phyloP scores from a whole-genome alignment of 768 basidiomycete species.

The Daedaleopsis nitida region DNA sequence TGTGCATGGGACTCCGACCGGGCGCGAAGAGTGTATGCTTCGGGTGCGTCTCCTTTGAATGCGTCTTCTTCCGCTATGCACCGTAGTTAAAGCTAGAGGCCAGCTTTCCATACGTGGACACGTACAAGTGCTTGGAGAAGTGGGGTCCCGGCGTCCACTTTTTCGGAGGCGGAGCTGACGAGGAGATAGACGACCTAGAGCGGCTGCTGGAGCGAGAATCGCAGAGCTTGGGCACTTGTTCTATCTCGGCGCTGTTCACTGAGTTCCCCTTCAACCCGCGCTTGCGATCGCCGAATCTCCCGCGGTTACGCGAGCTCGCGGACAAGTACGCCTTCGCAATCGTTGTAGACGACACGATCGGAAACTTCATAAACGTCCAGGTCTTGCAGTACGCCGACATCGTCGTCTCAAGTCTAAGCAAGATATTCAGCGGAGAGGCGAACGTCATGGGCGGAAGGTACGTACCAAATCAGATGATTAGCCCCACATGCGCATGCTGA shows the following conservation, averaged over 20 bases:
- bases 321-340: constrained; percentile 88
- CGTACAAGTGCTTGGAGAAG: constrained; percentile 90
- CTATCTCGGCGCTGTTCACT: constrained; percentile 80
- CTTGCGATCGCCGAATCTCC: constrained; percentile 79
- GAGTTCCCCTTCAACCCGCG: constrained; percentile 98
- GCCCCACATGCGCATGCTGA: background rate
- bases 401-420: constrained; percentile 88
- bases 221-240: constrained; percentile 48
- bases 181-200: constrained; percentile 76
- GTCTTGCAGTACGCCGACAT: constrained; percentile 86
- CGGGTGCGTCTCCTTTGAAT: constrained; percentile 67
- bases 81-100: background rate
- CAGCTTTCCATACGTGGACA: constrained; percentile 95
- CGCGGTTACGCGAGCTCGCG: constrained; percentile 72
- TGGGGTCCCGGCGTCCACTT: constrained; percentile 96
- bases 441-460: constrained; percentile 99
- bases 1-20: constrained; percentile 55
- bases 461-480: constrained; percentile 23
- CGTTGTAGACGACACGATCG: constrained; percentile 93
- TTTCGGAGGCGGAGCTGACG: constrained; percentile 76
- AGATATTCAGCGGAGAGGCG: constrained; percentile 91
- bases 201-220: constrained; percentile 53
- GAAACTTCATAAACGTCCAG: constrained; percentile 93
- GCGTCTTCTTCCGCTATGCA: background rate
- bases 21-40: constrained; percentile 88